Base-by-base conservation (phyloP, 164 flowering plant genomes). In the Akebia trifoliata region DNA sequence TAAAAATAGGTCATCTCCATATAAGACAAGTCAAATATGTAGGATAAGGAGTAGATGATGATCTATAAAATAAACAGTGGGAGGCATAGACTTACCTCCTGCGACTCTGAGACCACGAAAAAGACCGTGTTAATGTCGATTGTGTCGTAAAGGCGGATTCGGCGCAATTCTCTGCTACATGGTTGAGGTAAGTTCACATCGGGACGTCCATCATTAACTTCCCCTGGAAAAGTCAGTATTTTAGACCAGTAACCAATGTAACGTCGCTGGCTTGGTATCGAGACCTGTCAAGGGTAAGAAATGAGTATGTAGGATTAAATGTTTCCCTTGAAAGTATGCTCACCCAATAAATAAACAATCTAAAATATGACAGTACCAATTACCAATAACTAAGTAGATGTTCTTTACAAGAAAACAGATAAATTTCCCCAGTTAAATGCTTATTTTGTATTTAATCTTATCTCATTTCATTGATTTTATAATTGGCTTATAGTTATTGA, bases 261-360 rank as follows among this genome's bases (percentile, higher is more conserved):
- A 24, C 93, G 85, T 2, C 82, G 80, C 57, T 88, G 96, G 78
- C 96, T 88, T 57, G 96, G 80, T 50, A 86, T 88, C 8, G 96
- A 76, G 36, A 88, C 93, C 96, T 88, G 84, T 48, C 43, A 17
- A 68, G 30, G 24, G 25, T 47, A 29, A 45, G 14, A 56, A 28
- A 32, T 43, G 18, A 20, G 39, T 29, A 29, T 22, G 15, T 15
- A 18, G 20, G 25, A 40, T 0, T 42, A 42, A 8, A 20, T 24
- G 9, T n/a, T 1, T 5, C 20, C n/a, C n/a, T n/a, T n/a, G n/a
- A n/a, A n/a, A n/a, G n/a, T n/a, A n/a, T n/a, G n/a, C n/a, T n/a
- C n/a, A n/a, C n/a, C n/a, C n/a, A n/a, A n/a, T n/a, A n/a, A n/a
- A n/a, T 4, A 34, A 34, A 9, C 9, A 34, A 34, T 34, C 5